Base-by-base conservation (phyloP, 495 filamentous ascomycete species). In the Penicillium flavigenum region DNA sequence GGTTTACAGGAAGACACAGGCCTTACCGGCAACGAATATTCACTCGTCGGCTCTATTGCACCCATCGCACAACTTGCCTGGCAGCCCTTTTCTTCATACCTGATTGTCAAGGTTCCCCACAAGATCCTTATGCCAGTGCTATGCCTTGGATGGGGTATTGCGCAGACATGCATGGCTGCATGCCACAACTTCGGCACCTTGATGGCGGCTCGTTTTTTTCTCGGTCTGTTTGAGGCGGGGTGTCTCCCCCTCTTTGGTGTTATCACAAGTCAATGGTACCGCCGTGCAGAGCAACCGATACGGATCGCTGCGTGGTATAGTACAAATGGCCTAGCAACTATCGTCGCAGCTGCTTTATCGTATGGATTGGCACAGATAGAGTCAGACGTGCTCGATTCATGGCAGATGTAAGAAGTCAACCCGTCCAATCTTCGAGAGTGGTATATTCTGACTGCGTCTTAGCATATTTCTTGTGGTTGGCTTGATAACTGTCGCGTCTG, bases 91-190 rank as follows among this genome's bases (percentile, higher is more conserved):
- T 86, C 86, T 1, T 83, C 82, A 1, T 71, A 77, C 47, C 70
- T 88, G 31, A 87, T 88, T 63, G 82, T 88, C 61, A 84, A 84
- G 62, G 81, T 88, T 2, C 84, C 83, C 0, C 84, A 81, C 59
- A 77, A 81, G n/a, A 82, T 85, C 39, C 69, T 88, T 2, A 86
- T 87, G 85, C 82, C 85, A 0, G 31, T 49, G 0, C 64, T 87
- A n/a, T 72, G 80, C 11, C 66, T 86, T 10, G 84, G 84, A 31
- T 66, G 79, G 79, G 79, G 78, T 4, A 67, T 80, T 51, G 71
- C 79, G 3, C 74, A 78, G 53, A 61, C 76, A 0, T 64, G 63
- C 41, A 78, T 80, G 75, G 77, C 78, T 2, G 76, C 75, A 1
- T 76, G 72, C 31, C 66, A 77, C 41, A 75, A 67, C 49, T 79